A percentile compares a stretch with the other conserved stretches of the same genome.
These are phyloP conservation scores for Globisporangium iwayamae DNA, from an alignment of 352 stramenopile genomes.

Conservation along the genomic window DNA sequence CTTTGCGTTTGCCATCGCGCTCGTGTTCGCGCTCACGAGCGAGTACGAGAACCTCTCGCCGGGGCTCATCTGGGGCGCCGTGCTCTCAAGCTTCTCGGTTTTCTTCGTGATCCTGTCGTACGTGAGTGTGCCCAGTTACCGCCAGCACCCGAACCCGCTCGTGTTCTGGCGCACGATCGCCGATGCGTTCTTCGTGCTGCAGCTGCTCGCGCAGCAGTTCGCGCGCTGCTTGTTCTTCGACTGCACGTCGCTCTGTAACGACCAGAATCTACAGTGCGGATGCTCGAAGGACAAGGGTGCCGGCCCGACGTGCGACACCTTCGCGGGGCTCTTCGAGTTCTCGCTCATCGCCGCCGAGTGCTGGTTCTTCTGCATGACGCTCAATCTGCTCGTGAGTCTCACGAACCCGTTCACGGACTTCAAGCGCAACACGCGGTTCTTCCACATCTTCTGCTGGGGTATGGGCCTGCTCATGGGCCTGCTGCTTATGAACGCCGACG, in stretches of 20 bases:
- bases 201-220: constrained; percentile 80
- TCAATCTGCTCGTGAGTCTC: constrained; percentile 83
- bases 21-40: constrained; percentile 54
- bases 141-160: constrained; percentile 84
- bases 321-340: constrained; percentile 84
- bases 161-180: constrained; percentile 88
- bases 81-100: constrained; percentile 82
- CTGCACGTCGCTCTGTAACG: constrained; percentile 74
- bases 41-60: constrained; percentile 78
- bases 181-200: constrained; percentile 79
- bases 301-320: constrained; percentile 59
- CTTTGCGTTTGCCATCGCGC: constrained; percentile 56
- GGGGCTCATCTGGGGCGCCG: constrained; percentile 79
- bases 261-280: constrained; percentile 67
- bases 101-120: constrained; percentile 87
- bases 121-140: constrained; percentile 70
- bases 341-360: constrained; percentile 78
- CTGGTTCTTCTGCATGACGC: constrained; percentile 90
- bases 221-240: constrained; percentile 75
- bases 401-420: constrained; percentile 91
- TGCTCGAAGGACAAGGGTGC: constrained; percentile 48
- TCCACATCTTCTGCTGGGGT: constrained; percentile 85
- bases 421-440: constrained; percentile 80
- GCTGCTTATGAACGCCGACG: constrained; percentile 63
- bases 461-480: constrained; percentile 53